Percentiles rank a stretch among this genome's conserved stretches.
Conservation (phyloP, 768 basidiomycete species). For the Agaricus blazei region DNA sequence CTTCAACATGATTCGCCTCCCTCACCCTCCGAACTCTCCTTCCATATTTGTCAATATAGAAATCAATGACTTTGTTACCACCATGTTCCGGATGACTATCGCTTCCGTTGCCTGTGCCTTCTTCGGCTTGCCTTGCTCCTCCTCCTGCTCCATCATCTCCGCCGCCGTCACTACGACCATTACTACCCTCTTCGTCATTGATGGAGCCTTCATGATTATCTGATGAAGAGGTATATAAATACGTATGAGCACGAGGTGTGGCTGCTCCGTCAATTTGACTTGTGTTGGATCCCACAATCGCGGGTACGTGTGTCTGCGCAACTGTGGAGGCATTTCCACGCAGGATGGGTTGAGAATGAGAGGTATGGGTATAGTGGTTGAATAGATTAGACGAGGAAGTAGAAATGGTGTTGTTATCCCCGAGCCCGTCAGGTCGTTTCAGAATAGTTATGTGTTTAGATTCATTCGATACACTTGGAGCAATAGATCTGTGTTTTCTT, state of each 20-base stretch:
- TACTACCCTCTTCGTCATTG: constrained; percentile 3
- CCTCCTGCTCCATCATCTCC: constrained; percentile 10
- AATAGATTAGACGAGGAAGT: neutral
- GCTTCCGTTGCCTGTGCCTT: constrained; percentile 8
- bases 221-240: constrained; percentile 6
- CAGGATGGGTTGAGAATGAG: neutral
- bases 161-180: neutral
- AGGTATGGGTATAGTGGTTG: neutral
- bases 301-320: neutral
- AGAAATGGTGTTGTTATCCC: neutral
- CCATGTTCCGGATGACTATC: constrained; percentile 6
- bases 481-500: neutral
- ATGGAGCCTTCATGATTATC: neutral
- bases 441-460: constrained; percentile 4
- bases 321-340: neutral
- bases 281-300: constrained; percentile 1
- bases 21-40: constrained; percentile 18
- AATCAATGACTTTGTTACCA: constrained; percentile 5
- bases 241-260: constrained; percentile 1
- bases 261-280: neutral
- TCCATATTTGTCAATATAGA: constrained; percentile 13
- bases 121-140: constrained; percentile 18
- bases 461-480: neutral
- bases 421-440: neutral
- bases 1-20: neutral